Conservation (phyloP, 495 filamentous ascomycete species). For the Neurospora sp. region DNA sequence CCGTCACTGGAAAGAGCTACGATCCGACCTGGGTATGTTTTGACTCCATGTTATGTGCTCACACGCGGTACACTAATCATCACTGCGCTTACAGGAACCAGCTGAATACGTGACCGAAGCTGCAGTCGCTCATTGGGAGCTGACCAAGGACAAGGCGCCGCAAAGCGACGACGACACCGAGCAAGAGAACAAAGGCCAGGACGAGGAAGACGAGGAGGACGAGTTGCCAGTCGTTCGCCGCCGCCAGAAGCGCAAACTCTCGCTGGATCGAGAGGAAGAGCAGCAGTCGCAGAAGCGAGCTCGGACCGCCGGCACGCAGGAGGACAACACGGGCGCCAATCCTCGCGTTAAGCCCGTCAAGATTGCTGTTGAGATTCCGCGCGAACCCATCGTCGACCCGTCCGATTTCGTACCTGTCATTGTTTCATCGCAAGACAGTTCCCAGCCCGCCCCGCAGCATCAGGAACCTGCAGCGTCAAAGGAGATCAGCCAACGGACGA, state of each 20-base stretch:
- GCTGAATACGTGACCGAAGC: constrained; percentile 21
- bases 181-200: background rate
- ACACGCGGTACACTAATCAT: background rate
- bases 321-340: background rate
- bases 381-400: constrained; percentile 7
- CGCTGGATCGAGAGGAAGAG: background rate
- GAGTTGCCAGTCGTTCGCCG: background rate
- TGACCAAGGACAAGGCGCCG: constrained; percentile 6
- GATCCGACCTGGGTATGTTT: constrained; percentile 31
- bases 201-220: background rate
- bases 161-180: constrained; percentile 5
- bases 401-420: constrained; percentile 4
- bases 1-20: constrained; percentile 24
- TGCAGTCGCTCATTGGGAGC: constrained; percentile 26
- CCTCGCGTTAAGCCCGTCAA: background rate
- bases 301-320: background rate
- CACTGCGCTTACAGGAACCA: constrained; percentile 21
- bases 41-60: background rate
- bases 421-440: background rate
- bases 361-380: constrained; percentile 10
- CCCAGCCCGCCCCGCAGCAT: background rate
- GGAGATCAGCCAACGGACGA: constrained; percentile 12
- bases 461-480: background rate
- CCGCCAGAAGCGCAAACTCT: background rate
- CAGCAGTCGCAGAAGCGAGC: background rate